Base-by-base conservation (phyloP, 2,329 filamentous ascomycete genomes). In the Venturia pyrina region DNA sequence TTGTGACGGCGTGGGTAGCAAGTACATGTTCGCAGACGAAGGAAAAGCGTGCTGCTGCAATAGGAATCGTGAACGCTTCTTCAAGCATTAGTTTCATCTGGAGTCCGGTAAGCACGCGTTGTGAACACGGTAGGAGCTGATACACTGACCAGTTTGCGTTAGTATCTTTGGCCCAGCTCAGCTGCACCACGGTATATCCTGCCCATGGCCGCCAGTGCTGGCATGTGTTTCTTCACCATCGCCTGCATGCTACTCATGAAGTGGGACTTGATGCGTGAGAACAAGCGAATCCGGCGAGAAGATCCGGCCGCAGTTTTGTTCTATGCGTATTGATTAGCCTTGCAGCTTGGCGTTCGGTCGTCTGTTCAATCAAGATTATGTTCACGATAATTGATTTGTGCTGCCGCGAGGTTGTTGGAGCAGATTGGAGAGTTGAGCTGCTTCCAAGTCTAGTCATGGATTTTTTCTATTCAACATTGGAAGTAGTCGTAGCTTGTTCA, bases 61-160 rank as follows among this genome's bases (percentile, higher is more conserved):
- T 79, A 21, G 76, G 77, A 0, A 76, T 79, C 60, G 77, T 78
- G n/a, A 79, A 80, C 63, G 73, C 76, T 0, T 71, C 76, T 5
- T 75, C 74, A 0, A 79, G 78, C 63, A 70, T 74, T 28, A 72
- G 73, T 46, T 74, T 76, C 62, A 78, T 80, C 50, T 80, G 72
- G 63, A 73, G 70, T 13, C 53, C 43, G 7, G 48, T 53, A 53
- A 53, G 48, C 48, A 28, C 4, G 11, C 11, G 7, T 28, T 24
- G 5, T 53, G 21, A 28, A 53, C 13, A 28, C 21, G 13, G 10
- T 4, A 28, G 21, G 11, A 28, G 2, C 13, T 53, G n/a, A 11
- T 53, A 13, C 48, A 13, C 48, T 53, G 24, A 53, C 13, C 10
- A 28, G 21, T 15, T 53, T 15, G 10, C 19, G 46, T 37, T 59